Evolutionary conservation across 805 yeast species (phyloP).

Genomic region (Myxozyma geophila): DNA sequence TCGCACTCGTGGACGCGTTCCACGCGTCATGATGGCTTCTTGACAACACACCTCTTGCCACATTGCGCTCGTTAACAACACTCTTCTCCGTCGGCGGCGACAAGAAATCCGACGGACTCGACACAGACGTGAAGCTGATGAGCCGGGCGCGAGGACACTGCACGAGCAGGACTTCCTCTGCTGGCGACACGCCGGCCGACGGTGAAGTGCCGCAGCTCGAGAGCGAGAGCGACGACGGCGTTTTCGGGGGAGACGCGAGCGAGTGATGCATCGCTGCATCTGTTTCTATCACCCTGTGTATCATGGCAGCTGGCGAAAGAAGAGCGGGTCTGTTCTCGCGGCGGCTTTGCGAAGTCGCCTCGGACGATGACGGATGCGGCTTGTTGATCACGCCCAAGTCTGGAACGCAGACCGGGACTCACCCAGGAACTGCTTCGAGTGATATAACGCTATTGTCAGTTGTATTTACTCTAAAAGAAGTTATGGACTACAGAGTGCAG

Average conservation of each 20-base stretch:
- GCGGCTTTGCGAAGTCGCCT: not conserved
- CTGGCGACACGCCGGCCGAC: not conserved
- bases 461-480: no score
- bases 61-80: constrained; percentile 5
- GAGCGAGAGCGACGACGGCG: not conserved
- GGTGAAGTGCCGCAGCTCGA: not conserved
- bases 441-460: no score
- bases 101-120: not conserved
- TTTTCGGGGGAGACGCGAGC: not conserved
- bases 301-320: not conserved
- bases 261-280: not conserved
- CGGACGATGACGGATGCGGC: constrained; percentile 5
- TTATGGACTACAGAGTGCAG: no score
- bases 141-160: constrained; percentile 8
- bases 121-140: constrained; percentile 3
- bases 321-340: not conserved
- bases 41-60: not conserved
- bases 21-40: not conserved
- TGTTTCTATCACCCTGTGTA: not conserved
- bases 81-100: not conserved
- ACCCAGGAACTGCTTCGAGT: no score
- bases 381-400: not conserved
- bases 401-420: not conserved
- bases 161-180: constrained; percentile 6
- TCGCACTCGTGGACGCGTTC: not conserved